Evolutionary conservation across 805 yeast genomes (phyloP), one percentile per base, ranked within the genome.

Genomic region (Candida multigemmis): DNA sequence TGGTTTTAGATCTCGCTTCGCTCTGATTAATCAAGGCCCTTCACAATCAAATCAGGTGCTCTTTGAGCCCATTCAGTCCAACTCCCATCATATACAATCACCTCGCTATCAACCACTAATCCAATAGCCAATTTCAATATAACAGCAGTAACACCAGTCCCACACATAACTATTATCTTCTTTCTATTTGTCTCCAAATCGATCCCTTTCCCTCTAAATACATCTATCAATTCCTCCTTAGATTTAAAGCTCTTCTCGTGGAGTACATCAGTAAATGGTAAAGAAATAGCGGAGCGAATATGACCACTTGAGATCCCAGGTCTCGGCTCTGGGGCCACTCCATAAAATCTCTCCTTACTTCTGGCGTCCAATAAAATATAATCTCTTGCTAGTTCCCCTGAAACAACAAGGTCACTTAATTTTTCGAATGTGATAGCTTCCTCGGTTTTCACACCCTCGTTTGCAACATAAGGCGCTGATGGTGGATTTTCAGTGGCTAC

Each of bases 121-220:
- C 66, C 56, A 23, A 61, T 46, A 2, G 94, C 97, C 6, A 79
- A 60, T 51, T 82, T 79, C 24, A 89, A 66, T 21, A 91, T 75
- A 36, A 89, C 84, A 1, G 96, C 97, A 7, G 96, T 78, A 25
- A 91, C 96, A 24, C 97, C 98, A 1, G 96, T 79, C 16, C 97
- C 98, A 49, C 98, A 91, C 83, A 83, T 74, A 21, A 80, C 81
- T 26, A 91, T 74, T 12, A 82, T 74, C 8, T 84, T 87, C 42
- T 79, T 77, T 11, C 61, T 33, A 12, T 45, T 25, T 21, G 66
- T 49, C 22, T 53, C 56, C 6, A 60, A 21, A 6, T 42, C 50
- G 23, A 49, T 54, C 7, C 53, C 59, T 3, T 32, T 22, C n/a
- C n/a, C n/a, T 27, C 44, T 44, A 37, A 86, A 68, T 7, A 74